phyloP scores from a whole-genome alignment of 345 rosid species.

The Murraya paniculata region DNA sequence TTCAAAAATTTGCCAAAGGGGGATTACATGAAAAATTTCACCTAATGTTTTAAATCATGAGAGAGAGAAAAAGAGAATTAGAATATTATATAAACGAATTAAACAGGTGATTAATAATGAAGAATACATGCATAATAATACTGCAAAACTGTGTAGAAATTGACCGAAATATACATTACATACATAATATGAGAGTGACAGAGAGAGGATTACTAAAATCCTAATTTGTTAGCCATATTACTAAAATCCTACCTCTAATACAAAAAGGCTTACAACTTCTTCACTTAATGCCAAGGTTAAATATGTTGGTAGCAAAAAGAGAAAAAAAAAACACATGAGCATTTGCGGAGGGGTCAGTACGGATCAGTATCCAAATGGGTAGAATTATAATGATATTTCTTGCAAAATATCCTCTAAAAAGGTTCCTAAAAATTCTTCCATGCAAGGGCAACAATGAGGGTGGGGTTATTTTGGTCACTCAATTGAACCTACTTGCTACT shows the following conservation, averaged over 20 bases:
- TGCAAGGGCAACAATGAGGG: neutral
- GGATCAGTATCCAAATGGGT: neutral
- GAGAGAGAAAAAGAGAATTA: neutral
- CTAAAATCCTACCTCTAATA: slow-evolving; percentile 11
- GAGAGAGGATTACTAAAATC: neutral
- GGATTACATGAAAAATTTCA: neutral
- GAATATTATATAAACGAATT: neutral
- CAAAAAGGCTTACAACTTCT: slow-evolving; percentile 16
- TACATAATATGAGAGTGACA: slow-evolving; percentile 16
- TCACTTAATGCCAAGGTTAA: neutral
- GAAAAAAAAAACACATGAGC: neutral
- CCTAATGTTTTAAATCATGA: neutral
- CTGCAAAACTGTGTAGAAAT: slow-evolving; percentile 40
- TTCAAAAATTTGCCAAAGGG: neutral
- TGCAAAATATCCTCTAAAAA: neutral
- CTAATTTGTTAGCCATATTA: slow-evolving; percentile 28
- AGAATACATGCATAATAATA: slow-evolving; percentile 12
- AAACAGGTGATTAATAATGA: slow-evolving; percentile 8
- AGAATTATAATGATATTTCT: neutral
- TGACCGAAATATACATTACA: slow-evolving; percentile 38
- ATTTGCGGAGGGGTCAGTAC: neutral
- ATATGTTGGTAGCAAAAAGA: neutral
- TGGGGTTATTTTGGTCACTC: slow-evolving; percentile 11
- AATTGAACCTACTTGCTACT: too few relatives aligned
- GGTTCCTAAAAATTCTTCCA: neutral